Conservation (phyloP, 2,329 filamentous ascomycete species). For the Fusarium sp. region DNA sequence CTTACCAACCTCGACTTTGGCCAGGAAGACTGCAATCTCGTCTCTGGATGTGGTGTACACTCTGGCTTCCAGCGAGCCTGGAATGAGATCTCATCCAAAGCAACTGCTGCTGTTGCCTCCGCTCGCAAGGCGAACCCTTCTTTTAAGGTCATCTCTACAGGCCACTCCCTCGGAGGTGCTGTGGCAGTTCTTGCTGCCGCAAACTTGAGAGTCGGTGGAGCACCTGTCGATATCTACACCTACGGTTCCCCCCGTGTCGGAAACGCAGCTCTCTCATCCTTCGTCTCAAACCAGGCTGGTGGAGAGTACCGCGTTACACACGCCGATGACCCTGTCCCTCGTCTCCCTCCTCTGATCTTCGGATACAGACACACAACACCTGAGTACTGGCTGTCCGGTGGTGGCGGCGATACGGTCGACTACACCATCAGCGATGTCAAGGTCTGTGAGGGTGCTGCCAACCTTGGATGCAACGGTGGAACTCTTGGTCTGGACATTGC, state of each 20-base stretch:
- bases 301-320: conserved; percentile 73
- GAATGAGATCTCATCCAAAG: conserved; percentile 58
- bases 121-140: conserved; percentile 58
- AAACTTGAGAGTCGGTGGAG: conserved; percentile 60
- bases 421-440: conserved; percentile 53
- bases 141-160: conserved; percentile 67
- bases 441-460: conserved; percentile 59
- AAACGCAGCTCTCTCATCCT: conserved; percentile 63
- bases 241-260: conserved; percentile 75
- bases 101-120: conserved; percentile 54
- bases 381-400: conserved; percentile 70
- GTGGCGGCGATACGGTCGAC: conserved; percentile 43
- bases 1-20: conserved; percentile 60
- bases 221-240: conserved; percentile 65
- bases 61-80: conserved; percentile 68
- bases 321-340: conserved; percentile 71
- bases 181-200: conserved; percentile 68
- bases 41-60: conserved; percentile 60
- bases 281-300: conserved; percentile 62
- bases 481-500: conserved; percentile 54
- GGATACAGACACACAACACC: conserved; percentile 74
- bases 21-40: conserved; percentile 44
- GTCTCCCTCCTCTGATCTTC: conserved; percentile 68
- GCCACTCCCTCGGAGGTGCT: conserved; percentile 75
- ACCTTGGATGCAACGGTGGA: conserved; percentile 61